Evolutionary conservation across 2,329 filamentous ascomycete species (phyloP).

Genomic region (Cytospora piceicola): DNA sequence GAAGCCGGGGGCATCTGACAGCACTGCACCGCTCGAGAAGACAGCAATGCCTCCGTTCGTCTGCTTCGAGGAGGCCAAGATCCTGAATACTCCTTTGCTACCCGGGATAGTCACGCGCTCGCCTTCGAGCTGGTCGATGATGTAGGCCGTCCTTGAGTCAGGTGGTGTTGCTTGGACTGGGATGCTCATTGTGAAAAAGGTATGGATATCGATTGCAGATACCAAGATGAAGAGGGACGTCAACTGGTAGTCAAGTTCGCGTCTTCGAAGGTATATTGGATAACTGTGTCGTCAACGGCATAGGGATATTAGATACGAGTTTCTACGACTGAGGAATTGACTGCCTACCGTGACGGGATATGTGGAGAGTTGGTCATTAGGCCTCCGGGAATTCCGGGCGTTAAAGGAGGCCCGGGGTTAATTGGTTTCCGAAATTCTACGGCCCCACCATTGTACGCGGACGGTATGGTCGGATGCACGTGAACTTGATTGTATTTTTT

Average conservation of each 20-base stretch:
- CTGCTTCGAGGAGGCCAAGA: slow-evolving; percentile 56
- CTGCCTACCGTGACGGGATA: neutral
- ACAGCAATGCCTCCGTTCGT: slow-evolving; percentile 55
- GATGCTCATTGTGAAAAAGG: slow-evolving; percentile 37
- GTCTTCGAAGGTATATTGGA: neutral
- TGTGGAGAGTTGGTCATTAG: neutral
- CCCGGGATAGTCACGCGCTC: slow-evolving; percentile 57
- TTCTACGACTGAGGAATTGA: neutral
- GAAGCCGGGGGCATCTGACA: slow-evolving; percentile 54
- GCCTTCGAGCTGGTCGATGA: slow-evolving; percentile 53
- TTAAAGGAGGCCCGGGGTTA: neutral
- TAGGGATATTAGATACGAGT: neutral
- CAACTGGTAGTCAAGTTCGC: neutral
- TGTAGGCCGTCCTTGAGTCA: slow-evolving; percentile 45
- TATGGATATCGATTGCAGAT: neutral
- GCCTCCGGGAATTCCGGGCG: neutral
- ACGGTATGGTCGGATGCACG: neutral
- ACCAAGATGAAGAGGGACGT: neutral
- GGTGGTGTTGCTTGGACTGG: slow-evolving; percentile 43
- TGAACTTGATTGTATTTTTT: neutral
- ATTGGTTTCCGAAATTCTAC: neutral
- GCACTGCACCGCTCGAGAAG: slow-evolving; percentile 52
- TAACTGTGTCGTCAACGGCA: neutral
- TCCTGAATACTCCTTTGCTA: slow-evolving; percentile 55
- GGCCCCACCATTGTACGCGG: neutral